Evolutionary conservation across 148 eudicot genomes (phyloP), one percentile per base, ranked within the genome.

Genomic region (Nepenthes mirabilis): DNA sequence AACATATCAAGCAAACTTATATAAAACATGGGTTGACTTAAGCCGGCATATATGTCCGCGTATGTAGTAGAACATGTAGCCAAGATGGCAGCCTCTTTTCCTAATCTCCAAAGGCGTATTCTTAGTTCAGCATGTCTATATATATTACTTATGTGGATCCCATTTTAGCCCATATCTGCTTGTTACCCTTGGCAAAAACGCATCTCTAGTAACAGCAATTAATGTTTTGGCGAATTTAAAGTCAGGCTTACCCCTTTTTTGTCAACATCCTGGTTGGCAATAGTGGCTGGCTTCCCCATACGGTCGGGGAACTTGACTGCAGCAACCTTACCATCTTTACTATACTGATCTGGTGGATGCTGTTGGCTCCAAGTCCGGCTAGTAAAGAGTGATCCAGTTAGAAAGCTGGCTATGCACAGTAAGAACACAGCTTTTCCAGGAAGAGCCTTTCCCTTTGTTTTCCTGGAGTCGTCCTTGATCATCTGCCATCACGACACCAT

Each of bases 391-490:
- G 90, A 72, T 37, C 97, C 97, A 34, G 78, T 87, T 2, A 89
- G 77, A 72, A 89, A 86, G 68, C 94, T 81, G 3, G 83, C 86
- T 23, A 83, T 56, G 74, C 94, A 89, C 9, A 89, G 76, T 35
- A 78, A 59, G 3, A 86, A 49, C 4, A 86, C 75, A 43, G 79
- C 72, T 60, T 82, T 89, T 37, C 72, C 81, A 0, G 87, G 72
- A 62, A 86, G 72, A 49, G 69, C 47, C 67, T 76, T 85, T 53
- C 74, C 87, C 47, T 90, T 68, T 90, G 83, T 89, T 73, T 77
- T 83, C 69, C 73, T 74, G 0, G 63, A 65, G n/a, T 67, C 70
- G 37, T 43, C 65, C 37, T 67, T 57, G 13, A 47, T 5, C 47
- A 59, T 55, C 55, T 75, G 74, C 77, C 65, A 52, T 47, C 57